Base-by-base conservation (phyloP, 2,329 filamentous ascomycete genomes). In the Neopestalotiopsis rosae region DNA sequence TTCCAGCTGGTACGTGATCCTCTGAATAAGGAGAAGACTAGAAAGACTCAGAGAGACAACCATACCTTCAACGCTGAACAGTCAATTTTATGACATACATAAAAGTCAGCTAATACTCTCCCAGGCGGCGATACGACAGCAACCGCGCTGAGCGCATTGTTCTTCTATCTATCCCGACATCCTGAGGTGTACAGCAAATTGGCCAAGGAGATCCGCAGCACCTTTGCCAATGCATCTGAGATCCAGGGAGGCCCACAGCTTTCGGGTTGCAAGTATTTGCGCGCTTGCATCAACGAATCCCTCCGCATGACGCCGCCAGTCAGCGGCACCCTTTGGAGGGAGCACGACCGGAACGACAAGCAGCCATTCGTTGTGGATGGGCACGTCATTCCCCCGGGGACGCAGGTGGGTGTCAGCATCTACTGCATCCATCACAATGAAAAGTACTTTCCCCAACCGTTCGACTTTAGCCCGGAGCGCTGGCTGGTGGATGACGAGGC, bases 211-310 rank as follows among this genome's bases (percentile, higher is more conserved):
- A 74, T 82, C 58, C 76, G 77, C 14, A 70, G 61, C n/a, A 72
- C 73, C 1, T 85, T 86, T 69, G 72, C 70, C 1, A 75, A 76
- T 10, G 68, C 69, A 17, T 71, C 69, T 2, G 72, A 77, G 1
- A 81, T 81, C 34, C 66, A 68, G 2, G 67, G 70, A 40, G 52
- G 74, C 2, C 69, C 74, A 6, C 17, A 52, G 6, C 73, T 86
- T 5, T 72, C 77, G 38, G 71, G 68, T 9, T 83, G 79, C 71
- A 69, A 66, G 0, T 87, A 85, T 71, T 75, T 87, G 1, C 77
- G 79, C 4, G 85, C 84, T 4, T 80, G 80, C 66, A 79, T 87
- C 52, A 80, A 86, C 61, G 85, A 87, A 72, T 75, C 81, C 0
- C 76, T 87, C 67, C 81, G 85, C 17, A 75, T 86, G 66, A 81